Conservation (phyloP, 768 basidiomycete genomes). For the Psilocybe subaeruginosa region DNA sequence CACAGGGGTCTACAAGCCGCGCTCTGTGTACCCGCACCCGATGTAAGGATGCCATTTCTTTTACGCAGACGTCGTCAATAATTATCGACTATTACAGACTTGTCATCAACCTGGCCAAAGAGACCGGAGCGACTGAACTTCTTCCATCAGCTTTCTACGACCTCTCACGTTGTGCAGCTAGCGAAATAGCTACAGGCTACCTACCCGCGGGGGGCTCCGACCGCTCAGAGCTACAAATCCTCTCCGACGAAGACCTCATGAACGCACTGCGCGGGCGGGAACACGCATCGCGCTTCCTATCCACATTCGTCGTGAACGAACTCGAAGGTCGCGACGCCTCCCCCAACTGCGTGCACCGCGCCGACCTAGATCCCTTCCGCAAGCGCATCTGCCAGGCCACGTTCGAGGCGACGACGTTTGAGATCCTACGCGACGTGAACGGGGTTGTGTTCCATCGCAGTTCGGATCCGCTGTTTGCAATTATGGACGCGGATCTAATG, state of each 20-base stretch:
- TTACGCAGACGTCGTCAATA: background rate
- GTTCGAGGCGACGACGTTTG: constrained; percentile 75
- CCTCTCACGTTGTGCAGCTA: constrained; percentile 69
- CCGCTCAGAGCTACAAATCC: constrained; percentile 39
- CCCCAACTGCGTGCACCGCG: constrained; percentile 48
- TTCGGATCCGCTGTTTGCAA: constrained; percentile 73
- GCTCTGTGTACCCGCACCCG: constrained; percentile 62
- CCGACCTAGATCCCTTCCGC: constrained; percentile 44
- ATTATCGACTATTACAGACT: constrained; percentile 40
- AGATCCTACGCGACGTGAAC: constrained; percentile 74
- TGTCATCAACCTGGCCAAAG: constrained; percentile 68
- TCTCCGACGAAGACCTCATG: constrained; percentile 58
- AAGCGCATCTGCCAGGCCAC: constrained; percentile 68
- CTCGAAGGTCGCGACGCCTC: constrained; percentile 67
- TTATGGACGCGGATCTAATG: constrained; percentile 69
- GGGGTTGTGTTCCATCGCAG: constrained; percentile 66
- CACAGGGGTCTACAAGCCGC: constrained; percentile 59
- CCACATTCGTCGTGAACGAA: constrained; percentile 76
- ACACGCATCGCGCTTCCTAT: constrained; percentile 72
- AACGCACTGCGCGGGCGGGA: constrained; percentile 70
- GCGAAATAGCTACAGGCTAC: constrained; percentile 59
- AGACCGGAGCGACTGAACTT: constrained; percentile 55
- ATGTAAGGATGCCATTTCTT: constrained; percentile 47
- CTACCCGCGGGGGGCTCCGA: constrained; percentile 25
- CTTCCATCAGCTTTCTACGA: constrained; percentile 83